Evolutionary conservation across 176 grass and related monocot genomes (phyloP).

Genomic region (Eragrostis nindensis): DNA sequence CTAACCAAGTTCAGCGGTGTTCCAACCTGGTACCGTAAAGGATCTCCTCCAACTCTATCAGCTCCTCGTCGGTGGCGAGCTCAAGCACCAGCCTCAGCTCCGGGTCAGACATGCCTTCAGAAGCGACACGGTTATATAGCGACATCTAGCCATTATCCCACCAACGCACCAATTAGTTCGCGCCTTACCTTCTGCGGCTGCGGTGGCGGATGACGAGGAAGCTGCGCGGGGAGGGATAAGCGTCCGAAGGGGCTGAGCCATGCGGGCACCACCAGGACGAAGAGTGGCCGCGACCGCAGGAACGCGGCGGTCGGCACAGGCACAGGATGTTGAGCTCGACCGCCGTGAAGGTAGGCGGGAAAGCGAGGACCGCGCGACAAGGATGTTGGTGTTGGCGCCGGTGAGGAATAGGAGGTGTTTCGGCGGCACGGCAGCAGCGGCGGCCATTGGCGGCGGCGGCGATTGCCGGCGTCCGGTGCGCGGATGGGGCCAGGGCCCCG

Average conservation of each 20-base stretch:
- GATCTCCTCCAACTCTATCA: slow-evolving; percentile 83
- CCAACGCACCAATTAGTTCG: neutral
- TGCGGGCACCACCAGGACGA: neutral
- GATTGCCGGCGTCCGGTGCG: slow-evolving; percentile 20
- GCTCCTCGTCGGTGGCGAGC: slow-evolving; percentile 74
- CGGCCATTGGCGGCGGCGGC: too few species aligned
- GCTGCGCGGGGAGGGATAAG: neutral
- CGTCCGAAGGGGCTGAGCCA: neutral
- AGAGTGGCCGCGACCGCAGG: slow-evolving; percentile 3
- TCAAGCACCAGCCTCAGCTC: slow-evolving; percentile 90
- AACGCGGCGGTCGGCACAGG: neutral
- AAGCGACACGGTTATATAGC: neutral
- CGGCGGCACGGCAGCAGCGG: neutral
- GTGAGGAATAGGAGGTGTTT: slow-evolving; percentile 22
- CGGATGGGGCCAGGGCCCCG: neutral
- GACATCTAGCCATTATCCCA: slow-evolving; percentile 7
- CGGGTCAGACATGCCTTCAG: slow-evolving; percentile 71
- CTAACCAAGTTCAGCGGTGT: neutral
- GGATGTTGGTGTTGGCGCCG: neutral
- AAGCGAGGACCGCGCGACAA: neutral
- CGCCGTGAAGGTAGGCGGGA: neutral
- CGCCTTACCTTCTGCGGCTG: slow-evolving; percentile 29
- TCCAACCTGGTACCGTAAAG: slow-evolving; percentile 82
- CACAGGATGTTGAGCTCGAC: neutral
- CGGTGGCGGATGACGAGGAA: neutral